These are phyloP conservation scores for Bonia amplexicaulis DNA, from an alignment of 176 grass and related monocot genomes.

Conservation along the genomic window DNA sequence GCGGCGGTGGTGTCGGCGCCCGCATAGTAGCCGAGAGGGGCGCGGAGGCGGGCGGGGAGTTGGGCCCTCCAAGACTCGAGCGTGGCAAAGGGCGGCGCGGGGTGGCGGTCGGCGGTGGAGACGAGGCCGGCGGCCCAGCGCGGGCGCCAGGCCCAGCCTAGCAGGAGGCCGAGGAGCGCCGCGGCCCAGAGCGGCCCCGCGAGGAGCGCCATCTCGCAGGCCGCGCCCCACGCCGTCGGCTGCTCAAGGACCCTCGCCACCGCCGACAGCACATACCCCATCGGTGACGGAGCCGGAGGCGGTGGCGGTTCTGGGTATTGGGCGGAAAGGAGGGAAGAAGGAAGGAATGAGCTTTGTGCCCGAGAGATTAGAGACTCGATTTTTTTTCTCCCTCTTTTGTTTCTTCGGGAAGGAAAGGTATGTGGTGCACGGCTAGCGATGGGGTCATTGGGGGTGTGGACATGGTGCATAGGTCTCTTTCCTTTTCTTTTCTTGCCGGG, in stretches of 20 bases:
- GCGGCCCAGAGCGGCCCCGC: conserved; percentile 76
- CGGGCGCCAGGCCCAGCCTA: conserved; percentile 92
- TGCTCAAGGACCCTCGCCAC: conserved; percentile 54
- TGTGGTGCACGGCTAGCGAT: conserved; percentile 27
- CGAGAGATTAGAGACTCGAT: conserved; percentile 45
- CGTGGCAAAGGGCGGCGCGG: conserved; percentile 9
- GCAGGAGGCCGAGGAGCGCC: conserved; percentile 67
- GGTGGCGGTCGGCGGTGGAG: conserved; percentile 1
- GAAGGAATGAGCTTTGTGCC: conserved; percentile 27
- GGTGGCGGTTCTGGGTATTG: background rate
- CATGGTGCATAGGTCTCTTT: conserved; percentile 22
- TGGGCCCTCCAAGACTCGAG: conserved; percentile 50
- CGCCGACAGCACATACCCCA: conserved; percentile 72
- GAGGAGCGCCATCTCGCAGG: conserved; percentile 66
- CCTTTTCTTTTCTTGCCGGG: background rate
- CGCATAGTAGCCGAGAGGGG: conserved; percentile 27
- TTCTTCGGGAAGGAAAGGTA: background rate
- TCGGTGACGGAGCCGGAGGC: conserved; percentile 34
- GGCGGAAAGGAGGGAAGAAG: background rate
- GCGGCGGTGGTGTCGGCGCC: background rate
- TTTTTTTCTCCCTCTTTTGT: background rate
- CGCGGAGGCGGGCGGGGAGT: conserved; percentile 48
- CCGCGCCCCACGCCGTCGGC: conserved; percentile 52
- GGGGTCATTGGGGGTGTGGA: background rate
- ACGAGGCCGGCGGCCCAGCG: conserved; percentile 63